Base-by-base conservation (phyloP, 2,329 filamentous ascomycete species). In the Samsoniella hepiali region DNA sequence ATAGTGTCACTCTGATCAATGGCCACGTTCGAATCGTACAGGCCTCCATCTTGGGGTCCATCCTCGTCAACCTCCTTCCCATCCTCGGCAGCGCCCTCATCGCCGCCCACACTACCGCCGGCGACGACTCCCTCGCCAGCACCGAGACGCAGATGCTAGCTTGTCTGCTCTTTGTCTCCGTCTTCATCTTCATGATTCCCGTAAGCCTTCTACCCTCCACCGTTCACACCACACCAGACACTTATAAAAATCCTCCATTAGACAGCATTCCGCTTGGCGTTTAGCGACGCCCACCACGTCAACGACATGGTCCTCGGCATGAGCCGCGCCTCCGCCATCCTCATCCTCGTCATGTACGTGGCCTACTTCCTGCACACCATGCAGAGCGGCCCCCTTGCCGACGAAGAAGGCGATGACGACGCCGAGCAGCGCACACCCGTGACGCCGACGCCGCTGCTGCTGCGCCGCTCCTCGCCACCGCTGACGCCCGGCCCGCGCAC, bases 281-380 rank as follows among this genome's bases (percentile, higher is more conserved):
- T 91, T 74, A 82, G 77, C n/a, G 78, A 83, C 66, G 76, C 76
- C 9, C 72, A 74, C 1, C 77, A 79, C n/a, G 87, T 88, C 5
- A 83, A 89, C 63, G 74, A 71, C 2, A 81, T 85, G 50, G 90
- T 90, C 0, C 75, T 94, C 50, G 84, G 89, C 70, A 88, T 94
- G 70, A 93, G 90, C 73, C 86, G 91, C 58, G 89, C 90, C 61
- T 92, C 90, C 1, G 91, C 90, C 70, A 82, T 94, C 49, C 86
- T 93, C 50, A 81, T 93, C 1, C 78, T 94, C 1, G 72, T 90
- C 34, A 86, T 91, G 17, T 94, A 94, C 72, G 82, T 80, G 27
- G 82, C 87, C 59, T 94, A 93, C 68, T 84, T 94, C 5, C 77
- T 88, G 67, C 92, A 93, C 74, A 90, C 93, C 74, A 82, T 94